Percentiles rank a stretch among this genome's conserved stretches.
These are phyloP conservation scores for Castanea sativa DNA, from an alignment of 306 rosid genomes.

Conservation along the genomic window DNA sequence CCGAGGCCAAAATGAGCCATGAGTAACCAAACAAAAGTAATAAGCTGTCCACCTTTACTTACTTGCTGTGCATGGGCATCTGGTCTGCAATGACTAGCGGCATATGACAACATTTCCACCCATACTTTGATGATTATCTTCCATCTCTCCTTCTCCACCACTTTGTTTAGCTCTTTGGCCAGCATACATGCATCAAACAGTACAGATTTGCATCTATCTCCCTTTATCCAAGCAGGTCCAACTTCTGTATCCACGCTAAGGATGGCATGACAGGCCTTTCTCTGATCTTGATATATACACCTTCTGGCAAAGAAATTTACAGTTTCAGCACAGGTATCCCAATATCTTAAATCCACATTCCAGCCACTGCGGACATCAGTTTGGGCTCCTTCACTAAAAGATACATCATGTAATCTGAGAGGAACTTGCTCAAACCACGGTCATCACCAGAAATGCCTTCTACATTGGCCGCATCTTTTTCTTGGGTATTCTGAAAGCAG, in stretches of 20 bases:
- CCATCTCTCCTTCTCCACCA: neutral
- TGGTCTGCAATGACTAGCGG: conserved; percentile 7
- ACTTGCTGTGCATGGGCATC: neutral
- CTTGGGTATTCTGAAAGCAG: neutral
- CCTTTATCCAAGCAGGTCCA: neutral
- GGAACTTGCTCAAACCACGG: neutral
- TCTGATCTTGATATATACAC: neutral
- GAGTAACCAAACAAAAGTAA: conserved; percentile 33
- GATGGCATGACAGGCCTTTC: neutral
- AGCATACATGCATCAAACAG: conserved; percentile 12
- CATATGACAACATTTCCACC: conserved; percentile 35
- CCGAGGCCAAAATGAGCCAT: conserved; percentile 36
- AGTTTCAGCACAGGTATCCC: conserved; percentile 21
- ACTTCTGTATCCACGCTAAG: neutral
- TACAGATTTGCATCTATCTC: conserved; percentile 6
- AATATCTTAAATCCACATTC: neutral
- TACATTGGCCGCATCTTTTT: too few relatives aligned
- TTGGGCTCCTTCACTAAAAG: neutral
- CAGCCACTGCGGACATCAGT: neutral
- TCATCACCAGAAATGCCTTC: neutral
- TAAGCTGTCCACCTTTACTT: conserved; percentile 42
- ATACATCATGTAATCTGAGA: conserved; percentile 21
- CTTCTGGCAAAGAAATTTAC: neutral
- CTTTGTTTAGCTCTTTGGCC: neutral
- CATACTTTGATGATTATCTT: conserved; percentile 11